Evolutionary conservation across 2,329 filamentous ascomycete species (phyloP).

Genomic region (Fusarium pseudocircinatum): DNA sequence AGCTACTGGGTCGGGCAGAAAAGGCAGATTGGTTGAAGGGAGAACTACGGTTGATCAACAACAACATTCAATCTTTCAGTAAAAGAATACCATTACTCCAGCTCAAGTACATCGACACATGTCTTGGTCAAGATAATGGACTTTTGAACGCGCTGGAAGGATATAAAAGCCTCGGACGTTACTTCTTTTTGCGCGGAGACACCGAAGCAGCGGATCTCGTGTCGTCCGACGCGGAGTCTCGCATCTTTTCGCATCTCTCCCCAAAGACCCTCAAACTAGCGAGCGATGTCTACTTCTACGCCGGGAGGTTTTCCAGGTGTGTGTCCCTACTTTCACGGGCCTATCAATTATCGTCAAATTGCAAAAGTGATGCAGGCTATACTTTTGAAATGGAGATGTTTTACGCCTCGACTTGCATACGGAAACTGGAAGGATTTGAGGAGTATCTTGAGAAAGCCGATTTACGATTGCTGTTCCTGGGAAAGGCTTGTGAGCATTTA

Average conservation of each 20-base stretch:
- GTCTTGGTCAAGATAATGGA: fast-evolving
- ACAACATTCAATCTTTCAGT: neutral
- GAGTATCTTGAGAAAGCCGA: neutral
- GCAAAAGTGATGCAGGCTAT: fast-evolving
- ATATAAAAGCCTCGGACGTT: fast-evolving
- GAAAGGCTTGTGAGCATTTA: neutral
- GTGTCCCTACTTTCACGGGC: fast-evolving
- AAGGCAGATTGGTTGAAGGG: no score
- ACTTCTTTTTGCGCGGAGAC: fast-evolving
- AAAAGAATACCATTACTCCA: neutral
- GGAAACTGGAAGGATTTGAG: fast-evolving
- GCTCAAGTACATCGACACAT: neutral
- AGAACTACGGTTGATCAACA: no score
- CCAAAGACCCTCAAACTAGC: neutral
- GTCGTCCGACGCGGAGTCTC: fast-evolving
- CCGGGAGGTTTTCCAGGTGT: neutral
- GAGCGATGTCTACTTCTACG: fast-evolving
- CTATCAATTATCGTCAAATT: fast-evolving
- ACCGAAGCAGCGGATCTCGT: neutral
- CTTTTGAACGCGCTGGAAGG: fast-evolving
- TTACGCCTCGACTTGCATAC: fast-evolving
- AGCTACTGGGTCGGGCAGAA: no score
- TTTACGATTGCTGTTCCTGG: neutral
- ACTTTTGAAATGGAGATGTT: fast-evolving
- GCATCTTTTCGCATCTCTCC: neutral